A percentile compares a stretch with the other conserved stretches of the same genome.
These are phyloP conservation scores for Verticillium klebahnii DNA, from an alignment of 2,329 filamentous ascomycete species.

Conservation along the genomic window DNA sequence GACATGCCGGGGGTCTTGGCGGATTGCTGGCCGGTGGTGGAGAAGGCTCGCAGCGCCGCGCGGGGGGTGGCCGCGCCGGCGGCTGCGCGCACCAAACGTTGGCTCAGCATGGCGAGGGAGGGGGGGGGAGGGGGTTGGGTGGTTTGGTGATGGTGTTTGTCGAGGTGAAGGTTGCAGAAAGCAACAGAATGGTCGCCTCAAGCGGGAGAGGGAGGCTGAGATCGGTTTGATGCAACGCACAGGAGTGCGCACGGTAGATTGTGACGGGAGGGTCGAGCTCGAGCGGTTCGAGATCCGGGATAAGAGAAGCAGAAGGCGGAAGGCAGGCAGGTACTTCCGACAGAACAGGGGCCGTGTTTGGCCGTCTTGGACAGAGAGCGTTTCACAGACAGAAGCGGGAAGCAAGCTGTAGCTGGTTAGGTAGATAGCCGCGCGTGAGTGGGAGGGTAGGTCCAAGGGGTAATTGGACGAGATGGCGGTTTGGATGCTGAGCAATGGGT, in stretches of 20 bases:
- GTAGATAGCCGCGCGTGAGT: neutral
- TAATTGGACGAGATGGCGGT: neutral
- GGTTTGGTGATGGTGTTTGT: slow-evolving; percentile 2
- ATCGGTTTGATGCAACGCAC: neutral
- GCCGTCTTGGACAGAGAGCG: neutral
- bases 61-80: slow-evolving; percentile 39
- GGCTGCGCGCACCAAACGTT: slow-evolving; percentile 41
- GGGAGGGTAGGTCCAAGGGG: neutral
- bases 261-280: neutral
- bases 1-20: slow-evolving; percentile 68
- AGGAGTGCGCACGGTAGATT: neutral
- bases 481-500: neutral
- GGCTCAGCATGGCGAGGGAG: slow-evolving; percentile 40
- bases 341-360: slow-evolving; percentile 1
- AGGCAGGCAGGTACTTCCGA: slow-evolving; percentile 11
- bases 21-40: slow-evolving; percentile 43
- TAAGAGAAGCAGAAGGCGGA: slow-evolving; percentile 1
- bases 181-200: neutral
- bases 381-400: neutral
- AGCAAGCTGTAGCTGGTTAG: slow-evolving; percentile 8
- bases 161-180: slow-evolving; percentile 1
- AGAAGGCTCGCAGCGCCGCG: slow-evolving; percentile 47
- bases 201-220: neutral
- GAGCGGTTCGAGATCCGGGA: neutral
- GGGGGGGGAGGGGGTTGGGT: slow-evolving; percentile 17